Conservation (phyloP, 208 protist genomes). For the Leishmania turanica region DNA sequence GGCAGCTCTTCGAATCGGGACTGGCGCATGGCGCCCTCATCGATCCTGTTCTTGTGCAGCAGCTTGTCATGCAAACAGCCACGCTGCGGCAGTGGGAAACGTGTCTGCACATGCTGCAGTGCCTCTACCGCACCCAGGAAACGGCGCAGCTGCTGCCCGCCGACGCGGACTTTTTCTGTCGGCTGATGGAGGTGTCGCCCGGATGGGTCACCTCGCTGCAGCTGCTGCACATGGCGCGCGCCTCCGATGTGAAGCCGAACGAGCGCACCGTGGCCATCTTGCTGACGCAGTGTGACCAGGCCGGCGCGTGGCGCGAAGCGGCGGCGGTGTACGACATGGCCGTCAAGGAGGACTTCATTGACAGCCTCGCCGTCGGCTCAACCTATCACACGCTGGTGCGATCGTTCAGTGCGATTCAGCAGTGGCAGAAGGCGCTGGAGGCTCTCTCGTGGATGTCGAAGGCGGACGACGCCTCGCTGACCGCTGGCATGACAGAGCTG, state of each 20-base stretch:
- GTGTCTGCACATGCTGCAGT: slow-evolving; percentile 74
- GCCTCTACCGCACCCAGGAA: slow-evolving; percentile 64
- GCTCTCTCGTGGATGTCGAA: slow-evolving; percentile 88
- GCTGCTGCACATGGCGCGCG: slow-evolving; percentile 65
- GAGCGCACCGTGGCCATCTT: slow-evolving; percentile 55
- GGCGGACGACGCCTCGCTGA: slow-evolving; percentile 69
- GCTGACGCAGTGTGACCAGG: slow-evolving; percentile 68
- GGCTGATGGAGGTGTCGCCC: slow-evolving; percentile 65
- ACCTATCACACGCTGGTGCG: slow-evolving; percentile 79
- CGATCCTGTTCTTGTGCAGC: slow-evolving; percentile 52
- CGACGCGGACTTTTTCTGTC: slow-evolving; percentile 60
- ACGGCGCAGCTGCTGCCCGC: slow-evolving; percentile 61
- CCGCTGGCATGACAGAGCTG: slow-evolving; percentile 70
- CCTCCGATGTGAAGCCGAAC: slow-evolving; percentile 62
- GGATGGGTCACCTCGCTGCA: slow-evolving; percentile 60
- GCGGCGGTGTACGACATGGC: slow-evolving; percentile 78
- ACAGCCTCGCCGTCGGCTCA: slow-evolving; percentile 48
- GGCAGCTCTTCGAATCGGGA: slow-evolving; percentile 55
- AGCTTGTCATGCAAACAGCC: slow-evolving; percentile 65
- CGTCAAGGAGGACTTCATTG: slow-evolving; percentile 64
- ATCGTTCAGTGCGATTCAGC: slow-evolving; percentile 63
- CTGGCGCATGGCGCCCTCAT: slow-evolving; percentile 75
- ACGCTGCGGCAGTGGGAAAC: slow-evolving; percentile 66
- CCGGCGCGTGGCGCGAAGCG: slow-evolving; percentile 70
- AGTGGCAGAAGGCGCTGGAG: slow-evolving; percentile 86